Evolutionary conservation across 179 eudicot genomes (phyloP).

Genomic region (Carnegiea gigantea): DNA sequence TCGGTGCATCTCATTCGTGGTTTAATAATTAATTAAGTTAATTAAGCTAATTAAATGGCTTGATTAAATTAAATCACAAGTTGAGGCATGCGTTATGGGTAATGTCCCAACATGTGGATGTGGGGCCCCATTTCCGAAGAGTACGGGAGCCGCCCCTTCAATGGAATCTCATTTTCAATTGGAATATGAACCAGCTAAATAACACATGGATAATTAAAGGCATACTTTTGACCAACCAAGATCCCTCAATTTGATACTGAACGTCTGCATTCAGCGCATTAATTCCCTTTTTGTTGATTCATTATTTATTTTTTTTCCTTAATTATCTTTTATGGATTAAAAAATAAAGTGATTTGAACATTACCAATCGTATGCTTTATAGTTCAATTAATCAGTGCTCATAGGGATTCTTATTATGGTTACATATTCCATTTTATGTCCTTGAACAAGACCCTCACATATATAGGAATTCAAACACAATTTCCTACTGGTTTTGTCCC

Average conservation of each 20-base stretch:
- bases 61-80: neutral
- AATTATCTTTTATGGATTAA: no score
- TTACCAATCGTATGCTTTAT: no score
- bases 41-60: neutral
- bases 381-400: no score
- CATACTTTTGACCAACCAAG: neutral
- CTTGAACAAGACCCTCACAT: no score
- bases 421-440: no score
- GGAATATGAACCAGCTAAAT: neutral
- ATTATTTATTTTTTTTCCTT: no score
- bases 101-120: neutral
- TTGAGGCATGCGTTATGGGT: neutral
- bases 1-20: neutral
- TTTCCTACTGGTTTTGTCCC: no score
- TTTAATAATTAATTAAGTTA: neutral
- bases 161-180: neutral
- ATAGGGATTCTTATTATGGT: no score
- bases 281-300: neutral
- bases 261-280: neutral
- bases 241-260: constrained; percentile 4
- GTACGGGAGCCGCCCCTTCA: neutral
- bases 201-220: neutral
- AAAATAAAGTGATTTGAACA: no score
- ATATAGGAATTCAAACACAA: no score
- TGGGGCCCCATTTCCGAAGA: neutral